Evolutionary conservation across 2,329 filamentous ascomycete genomes (phyloP), one percentile per base, ranked within the genome.

Genomic region (Sclerotinia borealis): DNA sequence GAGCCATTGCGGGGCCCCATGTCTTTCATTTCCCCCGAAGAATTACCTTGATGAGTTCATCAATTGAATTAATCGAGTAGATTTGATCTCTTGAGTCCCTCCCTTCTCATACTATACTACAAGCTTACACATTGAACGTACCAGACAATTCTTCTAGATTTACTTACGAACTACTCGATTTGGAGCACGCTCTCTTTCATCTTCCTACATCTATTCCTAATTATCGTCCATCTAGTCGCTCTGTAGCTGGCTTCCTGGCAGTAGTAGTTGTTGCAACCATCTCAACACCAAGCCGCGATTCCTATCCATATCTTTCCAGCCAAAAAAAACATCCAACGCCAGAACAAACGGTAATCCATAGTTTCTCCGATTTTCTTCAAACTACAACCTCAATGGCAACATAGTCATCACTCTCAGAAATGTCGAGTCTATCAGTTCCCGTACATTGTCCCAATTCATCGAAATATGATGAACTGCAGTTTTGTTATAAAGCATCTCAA

Each of bases 1-100:
- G 54, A 56, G 29, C 39, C 39, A 25, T 45, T 45, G 54, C n/a
- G 54, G 54, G 54, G 54, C 54, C 54, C 54, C 54, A 45, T 47
- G 54, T 58, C 54, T 58, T 45, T 47, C 54, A 45, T 47, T 7
- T 45, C 17, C 22, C 11, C 29, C 19, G 7, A 56, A 11, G n/a
- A 52, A 37, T 37, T 17, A n/a, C 13, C n/a, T 52, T 52, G 8
- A 17, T 17, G 31, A 37, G 8, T 52, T 37, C 31, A 52, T 52
- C n/a, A 51, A 36, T 34, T n/a, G n/a, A n/a, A n/a, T n/a, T n/a
- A n/a, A n/a, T n/a, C n/a, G n/a, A n/a, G n/a, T n/a, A n/a, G n/a
- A n/a, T n/a, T n/a, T n/a, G n/a, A n/a, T n/a, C n/a, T n/a, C n/a
- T n/a, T n/a, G n/a, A n/a, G n/a, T n/a, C n/a, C n/a, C n/a, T n/a